Evolutionary conservation across 2,329 filamentous ascomycete species (phyloP), one percentile per base, ranked within the genome.

Genomic region (Sarocladium strictum): DNA sequence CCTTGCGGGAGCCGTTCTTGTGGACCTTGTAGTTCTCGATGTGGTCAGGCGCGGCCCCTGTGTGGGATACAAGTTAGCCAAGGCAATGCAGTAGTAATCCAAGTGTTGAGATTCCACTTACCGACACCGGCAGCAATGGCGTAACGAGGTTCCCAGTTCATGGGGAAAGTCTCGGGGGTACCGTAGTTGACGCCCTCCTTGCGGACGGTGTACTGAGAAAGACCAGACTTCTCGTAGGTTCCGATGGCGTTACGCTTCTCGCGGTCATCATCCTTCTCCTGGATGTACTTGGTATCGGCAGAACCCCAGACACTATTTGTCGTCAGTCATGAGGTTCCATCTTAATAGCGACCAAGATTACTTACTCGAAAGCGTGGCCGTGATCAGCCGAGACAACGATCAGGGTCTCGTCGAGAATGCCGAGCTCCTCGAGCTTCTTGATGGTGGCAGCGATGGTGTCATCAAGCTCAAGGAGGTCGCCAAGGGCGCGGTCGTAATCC

Each of bases 361-460:
- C 71, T 61, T 60, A 73, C 69, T 92, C 90, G 67, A 95, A 95
- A 54, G 90, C 90, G 72, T 95, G 90, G 40, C 90, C 90, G 75
- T 94, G 90, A 65, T 95, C 89, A n/a, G 89, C 87, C 2, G 89
- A 90, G 50, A 94, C 87, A 51, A 95, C 67, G 59, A 95, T 77
- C 3, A 93, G 80, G 1, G 90, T 95, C 58, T 91, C 82, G 10
- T 93, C 81, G 29, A 91, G 78, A 55, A 83, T 78, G 56, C 80
- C 80, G 6, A 90, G 75, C 29, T 78, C 72, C 62, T 82, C 76
- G 41, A 95, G 84, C 65, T 89, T 85, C 47, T 77, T 77, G 54
- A 93, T 77, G 2, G 89, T 90, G 17, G 87, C 87, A 53, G 84
- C 84, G 61, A 95, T 75, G 3, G 90, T 91, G 70, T 95, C 89